These are phyloP conservation scores for Penicillium sp. DNA, from an alignment of 2,329 filamentous ascomycete species.

Conservation along the genomic window DNA sequence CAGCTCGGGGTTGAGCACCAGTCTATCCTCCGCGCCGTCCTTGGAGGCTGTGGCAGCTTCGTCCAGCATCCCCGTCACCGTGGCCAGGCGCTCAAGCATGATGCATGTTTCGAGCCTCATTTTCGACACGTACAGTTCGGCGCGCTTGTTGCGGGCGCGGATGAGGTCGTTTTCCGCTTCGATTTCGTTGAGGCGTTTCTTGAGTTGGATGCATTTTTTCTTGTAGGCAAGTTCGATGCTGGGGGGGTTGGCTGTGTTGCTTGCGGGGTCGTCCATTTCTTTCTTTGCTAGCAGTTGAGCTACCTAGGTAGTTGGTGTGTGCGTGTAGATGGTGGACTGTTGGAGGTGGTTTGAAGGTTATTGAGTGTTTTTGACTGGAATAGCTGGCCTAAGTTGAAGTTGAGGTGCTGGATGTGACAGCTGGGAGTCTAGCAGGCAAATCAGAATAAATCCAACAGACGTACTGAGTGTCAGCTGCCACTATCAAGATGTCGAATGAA, in stretches of 20 bases:
- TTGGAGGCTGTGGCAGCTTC: constrained; percentile 23
- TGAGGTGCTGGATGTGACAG: no score
- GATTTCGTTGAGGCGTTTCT: constrained; percentile 85
- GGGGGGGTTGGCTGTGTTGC: constrained; percentile 59
- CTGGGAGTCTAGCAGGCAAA: no score
- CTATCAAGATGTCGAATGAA: no score
- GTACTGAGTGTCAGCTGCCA: no score
- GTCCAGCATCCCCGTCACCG: constrained; percentile 40
- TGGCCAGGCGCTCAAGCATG: constrained; percentile 38
- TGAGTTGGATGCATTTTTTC: constrained; percentile 91
- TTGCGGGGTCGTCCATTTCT: constrained; percentile 8
- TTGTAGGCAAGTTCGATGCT: constrained; percentile 95
- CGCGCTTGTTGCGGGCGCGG: constrained; percentile 70
- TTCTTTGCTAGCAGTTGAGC: no score
- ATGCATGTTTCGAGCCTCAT: constrained; percentile 63
- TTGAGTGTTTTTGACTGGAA: no score
- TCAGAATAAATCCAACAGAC: no score
- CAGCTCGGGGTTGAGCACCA: constrained; percentile 15
- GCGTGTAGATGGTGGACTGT: no score
- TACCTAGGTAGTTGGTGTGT: background rate
- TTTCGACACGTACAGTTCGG: constrained; percentile 85
- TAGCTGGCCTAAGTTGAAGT: no score
- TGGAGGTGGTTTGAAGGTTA: no score
- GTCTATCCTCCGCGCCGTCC: background rate
- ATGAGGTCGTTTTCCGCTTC: constrained; percentile 87